Percentiles rank a stretch among this genome's conserved stretches.
These are phyloP conservation scores for Claviceps monticola DNA, from an alignment of 2,329 filamentous ascomycete species.

Conservation along the genomic window DNA sequence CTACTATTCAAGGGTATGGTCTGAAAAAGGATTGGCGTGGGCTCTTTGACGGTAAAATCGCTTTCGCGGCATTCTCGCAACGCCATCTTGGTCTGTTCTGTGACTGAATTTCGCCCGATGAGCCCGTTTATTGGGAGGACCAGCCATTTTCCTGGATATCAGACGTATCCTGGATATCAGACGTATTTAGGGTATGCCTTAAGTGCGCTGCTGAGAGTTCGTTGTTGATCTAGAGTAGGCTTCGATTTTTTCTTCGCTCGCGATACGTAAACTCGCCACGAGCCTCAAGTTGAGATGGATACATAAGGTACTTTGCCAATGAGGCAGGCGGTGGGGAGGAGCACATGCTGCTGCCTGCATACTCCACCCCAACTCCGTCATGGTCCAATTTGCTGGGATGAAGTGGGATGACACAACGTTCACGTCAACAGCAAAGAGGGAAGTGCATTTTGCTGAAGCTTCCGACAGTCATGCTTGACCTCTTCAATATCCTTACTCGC, in stretches of 20 bases:
- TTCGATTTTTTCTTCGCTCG: not conserved
- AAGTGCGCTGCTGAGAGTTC: not conserved
- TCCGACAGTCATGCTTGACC: not conserved
- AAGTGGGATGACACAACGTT: no score
- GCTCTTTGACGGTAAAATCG: slow-evolving; percentile 93
- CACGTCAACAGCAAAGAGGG: not conserved
- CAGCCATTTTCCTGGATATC: slow-evolving; percentile 13
- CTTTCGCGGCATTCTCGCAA: slow-evolving; percentile 67
- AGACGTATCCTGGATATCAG: not conserved
- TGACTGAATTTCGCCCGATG: slow-evolving; percentile 54
- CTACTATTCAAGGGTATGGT: slow-evolving; percentile 81
- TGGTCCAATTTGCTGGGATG: not conserved
- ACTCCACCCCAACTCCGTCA: not conserved
- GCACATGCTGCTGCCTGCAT: not conserved
- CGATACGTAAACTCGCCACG: not conserved
- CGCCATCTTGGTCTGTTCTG: slow-evolving; percentile 35
- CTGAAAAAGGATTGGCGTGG: slow-evolving; percentile 95
- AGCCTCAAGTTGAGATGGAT: not conserved
- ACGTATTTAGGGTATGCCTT: not conserved
- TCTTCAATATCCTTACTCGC: not conserved
- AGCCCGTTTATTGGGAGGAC: slow-evolving; percentile 38
- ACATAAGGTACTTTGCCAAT: not conserved
- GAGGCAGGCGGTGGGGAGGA: slow-evolving; percentile 9
- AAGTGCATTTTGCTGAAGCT: not conserved
- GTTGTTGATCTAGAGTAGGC: not conserved